Base-by-base conservation (phyloP, 1,284 basidiomycete genomes). In the Ganoderma leucocontextum region DNA sequence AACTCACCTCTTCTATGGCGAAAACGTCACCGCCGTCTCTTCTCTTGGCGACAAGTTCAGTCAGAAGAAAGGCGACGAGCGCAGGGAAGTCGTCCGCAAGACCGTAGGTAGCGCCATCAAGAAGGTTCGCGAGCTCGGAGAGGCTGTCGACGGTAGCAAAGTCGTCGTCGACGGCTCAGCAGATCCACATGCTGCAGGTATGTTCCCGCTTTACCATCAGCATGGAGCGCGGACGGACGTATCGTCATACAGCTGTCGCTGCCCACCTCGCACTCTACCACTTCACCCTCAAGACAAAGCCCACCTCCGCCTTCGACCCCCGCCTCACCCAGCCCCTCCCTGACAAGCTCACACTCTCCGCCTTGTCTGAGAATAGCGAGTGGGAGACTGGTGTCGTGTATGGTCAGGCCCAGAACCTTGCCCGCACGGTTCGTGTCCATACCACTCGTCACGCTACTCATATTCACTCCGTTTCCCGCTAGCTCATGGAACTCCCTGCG, bases 401-500 rank as follows among this genome's bases (percentile, higher is more conserved):
- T 75, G 94, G 90, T 2, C 82, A 90, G 68, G 90, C 93, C 3
- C 95, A 97, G 81, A 97, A 97, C 79, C 82, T 95, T 74, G 93
- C 95, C 15, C 86, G 94, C 59, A 95, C 94, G 63, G 91, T 73
- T 49, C 44, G 66, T 68, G 25, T 7, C 36, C n/a, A 25, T 15
- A 10, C 12, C 13, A 29, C 5, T 6, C 10, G 38, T 41, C 36
- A 6, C 13, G 22, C 22, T 7, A 42, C 12, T 22, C 22, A 15
- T 19, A 35, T 61, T 4, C 4, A 33, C 33, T 62, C 12, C 60
- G 15, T 35, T 65, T 12, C 22, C 47, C 39, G 49, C 33, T 76
- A 93, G 89, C 85, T 96, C 62, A 91, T 89, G 87, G 95, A 97
- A 79, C 83, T 93, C 4, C 95, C 95, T 44, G 94, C 90, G 9